Conservation (phyloP, 1,139 yeast species). For the Groenewaldozyma sp. region DNA sequence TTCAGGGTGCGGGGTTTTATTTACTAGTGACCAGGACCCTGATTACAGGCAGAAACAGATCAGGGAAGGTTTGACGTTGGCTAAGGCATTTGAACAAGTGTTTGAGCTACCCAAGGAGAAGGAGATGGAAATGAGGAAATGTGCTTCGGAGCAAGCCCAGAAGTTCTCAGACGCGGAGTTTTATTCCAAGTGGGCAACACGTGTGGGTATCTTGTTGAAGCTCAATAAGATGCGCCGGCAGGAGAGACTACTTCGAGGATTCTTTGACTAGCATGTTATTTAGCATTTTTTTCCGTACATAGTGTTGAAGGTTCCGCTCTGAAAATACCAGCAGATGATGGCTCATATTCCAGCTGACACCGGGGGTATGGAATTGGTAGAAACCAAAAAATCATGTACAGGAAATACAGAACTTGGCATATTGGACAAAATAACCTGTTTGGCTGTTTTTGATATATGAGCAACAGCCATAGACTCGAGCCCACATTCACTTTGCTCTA, state of each 20-base stretch:
- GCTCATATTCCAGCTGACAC: no score
- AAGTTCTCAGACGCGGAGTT: constrained; percentile 67
- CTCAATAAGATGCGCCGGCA: constrained; percentile 34
- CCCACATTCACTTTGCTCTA: no score
- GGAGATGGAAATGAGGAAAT: constrained; percentile 38
- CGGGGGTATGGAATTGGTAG: no score
- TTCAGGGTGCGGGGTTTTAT: constrained; percentile 57
- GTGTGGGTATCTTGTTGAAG: constrained; percentile 32
- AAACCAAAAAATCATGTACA: no score
- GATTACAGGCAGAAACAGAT: constrained; percentile 16
- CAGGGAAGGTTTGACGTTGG: constrained; percentile 30
- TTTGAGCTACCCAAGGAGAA: constrained; percentile 34
- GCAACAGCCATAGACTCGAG: no score
- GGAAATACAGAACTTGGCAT: no score
- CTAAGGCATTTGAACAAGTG: constrained; percentile 37
- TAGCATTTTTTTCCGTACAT: no score
- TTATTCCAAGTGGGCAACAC: constrained; percentile 46
- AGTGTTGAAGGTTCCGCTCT: no score
- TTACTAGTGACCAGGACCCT: constrained; percentile 61
- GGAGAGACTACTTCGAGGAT: constrained; percentile 15
- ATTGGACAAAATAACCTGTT: no score
- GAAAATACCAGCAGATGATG: no score
- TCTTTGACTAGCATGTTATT: constrained; percentile 15
- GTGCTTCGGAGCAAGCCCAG: constrained; percentile 46
- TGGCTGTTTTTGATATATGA: no score